A percentile compares a stretch with the other conserved stretches of the same genome.
Evolutionary conservation across 139 green algal species (phyloP).

Genomic region (Nannochloris sp.): DNA sequence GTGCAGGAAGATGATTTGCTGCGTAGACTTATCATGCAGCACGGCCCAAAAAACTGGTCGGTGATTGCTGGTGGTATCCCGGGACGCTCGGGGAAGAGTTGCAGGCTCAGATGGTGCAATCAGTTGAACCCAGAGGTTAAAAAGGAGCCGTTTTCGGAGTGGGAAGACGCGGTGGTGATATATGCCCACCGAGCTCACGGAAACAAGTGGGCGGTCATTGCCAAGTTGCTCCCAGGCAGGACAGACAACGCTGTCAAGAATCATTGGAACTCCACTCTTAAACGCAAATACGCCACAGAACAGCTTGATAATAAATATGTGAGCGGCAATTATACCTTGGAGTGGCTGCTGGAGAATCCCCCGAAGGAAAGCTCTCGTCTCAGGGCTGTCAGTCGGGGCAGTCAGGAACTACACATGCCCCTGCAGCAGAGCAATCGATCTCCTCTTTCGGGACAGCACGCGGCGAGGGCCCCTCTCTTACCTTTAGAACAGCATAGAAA

Average conservation of each 20-base stretch:
- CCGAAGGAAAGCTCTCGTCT: constrained; percentile 9
- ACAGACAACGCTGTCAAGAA: constrained; percentile 77
- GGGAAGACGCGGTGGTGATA: constrained; percentile 65
- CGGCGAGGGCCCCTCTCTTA: neutral
- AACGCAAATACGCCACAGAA: constrained; percentile 35
- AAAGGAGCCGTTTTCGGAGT: constrained; percentile 60
- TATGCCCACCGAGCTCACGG: constrained; percentile 48
- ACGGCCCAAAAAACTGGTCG: constrained; percentile 69
- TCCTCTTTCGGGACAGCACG: neutral
- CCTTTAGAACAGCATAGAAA: neutral
- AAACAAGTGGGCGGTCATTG: constrained; percentile 71
- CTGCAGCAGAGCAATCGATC: neutral
- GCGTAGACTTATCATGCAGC: constrained; percentile 38
- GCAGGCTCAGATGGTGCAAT: constrained; percentile 76
- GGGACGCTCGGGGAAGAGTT: constrained; percentile 74
- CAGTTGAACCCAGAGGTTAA: constrained; percentile 72
- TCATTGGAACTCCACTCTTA: constrained; percentile 71
- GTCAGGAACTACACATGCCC: too few relatives aligned
- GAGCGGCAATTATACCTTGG: constrained; percentile 10
- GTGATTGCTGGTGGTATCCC: constrained; percentile 66
- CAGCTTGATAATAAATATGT: constrained; percentile 24
- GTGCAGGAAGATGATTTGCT: constrained; percentile 67
- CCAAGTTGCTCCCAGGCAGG: constrained; percentile 64
- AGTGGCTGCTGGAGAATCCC: constrained; percentile 32
- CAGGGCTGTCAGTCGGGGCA: neutral